phyloP scores from a whole-genome alignment of 768 basidiomycete species.

The Hypholoma sublateritium region DNA sequence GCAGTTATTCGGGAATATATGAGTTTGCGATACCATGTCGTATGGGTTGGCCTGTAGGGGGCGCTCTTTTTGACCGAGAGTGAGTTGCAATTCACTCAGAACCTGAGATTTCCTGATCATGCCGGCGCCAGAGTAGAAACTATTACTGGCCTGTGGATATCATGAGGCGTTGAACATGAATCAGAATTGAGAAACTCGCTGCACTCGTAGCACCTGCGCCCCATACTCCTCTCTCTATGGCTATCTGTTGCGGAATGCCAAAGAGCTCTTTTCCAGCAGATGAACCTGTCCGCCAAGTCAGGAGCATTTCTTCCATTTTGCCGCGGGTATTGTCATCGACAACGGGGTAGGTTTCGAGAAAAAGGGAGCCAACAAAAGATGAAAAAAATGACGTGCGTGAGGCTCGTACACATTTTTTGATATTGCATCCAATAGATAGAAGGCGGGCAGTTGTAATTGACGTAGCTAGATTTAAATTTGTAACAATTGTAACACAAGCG shows the following conservation, averaged over 20 bases:
- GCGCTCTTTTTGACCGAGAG: conserved; percentile 79
- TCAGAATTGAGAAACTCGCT: conserved; percentile 3
- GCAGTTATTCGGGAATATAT: conserved; percentile 65
- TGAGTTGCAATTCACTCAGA: conserved; percentile 78
- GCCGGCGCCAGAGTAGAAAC: conserved; percentile 37
- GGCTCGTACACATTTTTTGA: conserved; percentile 95
- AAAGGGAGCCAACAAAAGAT: conserved; percentile 80
- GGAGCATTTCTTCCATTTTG: conserved; percentile 98
- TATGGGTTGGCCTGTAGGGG: conserved; percentile 69
- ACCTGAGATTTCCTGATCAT: conserved; percentile 77
- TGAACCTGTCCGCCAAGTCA: conserved; percentile 91
- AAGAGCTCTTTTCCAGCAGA: conserved; percentile 84
- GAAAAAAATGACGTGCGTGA: conserved; percentile 86
- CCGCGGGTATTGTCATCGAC: conserved; percentile 83
- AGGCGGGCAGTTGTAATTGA: conserved; percentile 88
- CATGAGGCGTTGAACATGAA: background rate
- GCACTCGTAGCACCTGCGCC: conserved; percentile 46
- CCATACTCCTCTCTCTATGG: conserved; percentile 86
- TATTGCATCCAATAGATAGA: conserved; percentile 95
- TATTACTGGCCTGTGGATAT: conserved; percentile 23
- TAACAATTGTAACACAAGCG: conserved; percentile 42
- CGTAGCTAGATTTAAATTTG: conserved; percentile 63
- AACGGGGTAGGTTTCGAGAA: conserved; percentile 82
- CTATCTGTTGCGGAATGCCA: conserved; percentile 72
- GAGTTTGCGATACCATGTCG: conserved; percentile 65